A percentile compares a stretch with the other conserved stretches of the same genome.
phyloP scores from a whole-genome alignment of 371 early-diverging fungal species.

The Mucor indicus region DNA sequence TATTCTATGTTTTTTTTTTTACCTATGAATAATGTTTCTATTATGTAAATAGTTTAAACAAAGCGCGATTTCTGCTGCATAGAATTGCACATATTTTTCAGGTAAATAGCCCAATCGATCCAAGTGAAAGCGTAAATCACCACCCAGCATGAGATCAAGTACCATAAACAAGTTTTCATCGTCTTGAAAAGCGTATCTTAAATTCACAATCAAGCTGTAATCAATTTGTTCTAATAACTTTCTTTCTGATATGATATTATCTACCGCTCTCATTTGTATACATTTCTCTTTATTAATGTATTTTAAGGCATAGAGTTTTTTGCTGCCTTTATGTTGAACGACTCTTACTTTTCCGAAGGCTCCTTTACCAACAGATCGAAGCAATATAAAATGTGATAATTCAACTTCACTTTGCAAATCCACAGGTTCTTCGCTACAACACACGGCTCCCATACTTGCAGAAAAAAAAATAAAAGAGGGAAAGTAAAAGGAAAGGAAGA shows the following conservation, averaged over 20 bases:
- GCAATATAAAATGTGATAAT: conserved; percentile 63
- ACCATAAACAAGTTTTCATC: conserved; percentile 81
- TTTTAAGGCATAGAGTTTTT: conserved; percentile 55
- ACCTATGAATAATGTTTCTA: conserved; percentile 55
- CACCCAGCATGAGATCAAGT: conserved; percentile 81
- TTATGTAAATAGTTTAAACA: conserved; percentile 70
- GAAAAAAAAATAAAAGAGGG: background rate
- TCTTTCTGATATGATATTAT: conserved; percentile 59
- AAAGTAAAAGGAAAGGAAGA: background rate
- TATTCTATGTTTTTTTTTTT: background rate
- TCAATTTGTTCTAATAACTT: conserved; percentile 49
- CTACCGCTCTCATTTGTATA: conserved; percentile 53
- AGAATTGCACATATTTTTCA: conserved; percentile 76
- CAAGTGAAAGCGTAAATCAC: conserved; percentile 83
- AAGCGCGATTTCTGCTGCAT: conserved; percentile 72
- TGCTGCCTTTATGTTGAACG: conserved; percentile 79
- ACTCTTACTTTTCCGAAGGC: conserved; percentile 83
- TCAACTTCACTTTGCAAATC: conserved; percentile 46
- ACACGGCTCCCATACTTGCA: conserved; percentile 34
- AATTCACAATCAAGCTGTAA: conserved; percentile 60
- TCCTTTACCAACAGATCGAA: conserved; percentile 72
- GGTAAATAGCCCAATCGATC: conserved; percentile 57
- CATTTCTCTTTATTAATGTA: conserved; percentile 62
- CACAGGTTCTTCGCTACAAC: conserved; percentile 37
- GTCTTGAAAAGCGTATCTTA: conserved; percentile 82